These are phyloP conservation scores for Phytophthora megakarya DNA, from an alignment of 352 stramenopile genomes.

Conservation along the genomic window DNA sequence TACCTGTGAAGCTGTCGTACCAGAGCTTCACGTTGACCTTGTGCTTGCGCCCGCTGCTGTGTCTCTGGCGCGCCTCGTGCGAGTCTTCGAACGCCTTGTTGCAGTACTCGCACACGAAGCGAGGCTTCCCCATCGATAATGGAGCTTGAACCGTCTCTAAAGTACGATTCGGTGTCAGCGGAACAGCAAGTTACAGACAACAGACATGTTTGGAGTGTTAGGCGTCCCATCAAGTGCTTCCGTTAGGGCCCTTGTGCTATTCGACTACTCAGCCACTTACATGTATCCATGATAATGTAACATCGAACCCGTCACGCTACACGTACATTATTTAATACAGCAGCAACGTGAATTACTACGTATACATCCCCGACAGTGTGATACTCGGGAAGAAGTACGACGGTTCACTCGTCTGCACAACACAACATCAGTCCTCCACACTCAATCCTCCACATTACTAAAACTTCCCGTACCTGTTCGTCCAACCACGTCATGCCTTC, in stretches of 20 bases:
- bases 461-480: constrained; percentile 60
- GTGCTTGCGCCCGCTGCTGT: constrained; percentile 73
- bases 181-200: no score
- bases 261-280: no score
- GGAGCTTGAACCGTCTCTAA: constrained; percentile 25
- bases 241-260: no score
- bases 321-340: no score
- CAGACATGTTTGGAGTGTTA: no score
- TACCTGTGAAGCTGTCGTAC: constrained; percentile 82
- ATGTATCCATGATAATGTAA: no score
- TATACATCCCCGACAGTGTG: constrained; percentile 78
- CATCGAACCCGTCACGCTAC: no score
- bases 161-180: constrained; percentile 60
- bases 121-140: constrained; percentile 67
- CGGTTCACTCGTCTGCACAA: constrained; percentile 49
- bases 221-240: no score
- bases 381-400: constrained; percentile 91
- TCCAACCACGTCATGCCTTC: constrained; percentile 98
- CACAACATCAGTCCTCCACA: constrained; percentile 3
- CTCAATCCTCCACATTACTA: neutral
- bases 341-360: no score
- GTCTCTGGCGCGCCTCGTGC: constrained; percentile 65
- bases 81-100: constrained; percentile 85
- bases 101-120: constrained; percentile 80
- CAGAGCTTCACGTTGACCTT: constrained; percentile 86